Percentiles rank a stretch among this genome's conserved stretches.
phyloP scores from a whole-genome alignment of 805 yeast species.

The Komagataella ulmi region DNA sequence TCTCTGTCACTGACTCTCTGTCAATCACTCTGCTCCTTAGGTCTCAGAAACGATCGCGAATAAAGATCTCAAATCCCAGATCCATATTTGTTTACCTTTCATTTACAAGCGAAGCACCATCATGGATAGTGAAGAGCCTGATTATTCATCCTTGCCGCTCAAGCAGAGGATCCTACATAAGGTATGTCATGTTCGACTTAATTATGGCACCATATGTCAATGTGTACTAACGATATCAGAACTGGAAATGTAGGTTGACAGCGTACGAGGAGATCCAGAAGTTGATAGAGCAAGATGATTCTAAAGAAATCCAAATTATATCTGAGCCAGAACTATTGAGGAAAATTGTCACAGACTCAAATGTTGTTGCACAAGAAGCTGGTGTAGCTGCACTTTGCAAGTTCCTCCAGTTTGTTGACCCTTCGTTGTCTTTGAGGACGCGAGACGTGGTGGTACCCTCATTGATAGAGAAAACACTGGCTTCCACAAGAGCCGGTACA shows the following conservation, averaged over 20 bases:
- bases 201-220: no score
- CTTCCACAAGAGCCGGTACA: conserved; percentile 65
- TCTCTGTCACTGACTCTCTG: no score
- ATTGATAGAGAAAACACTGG: conserved; percentile 71
- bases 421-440: conserved; percentile 24
- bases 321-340: conserved; percentile 41
- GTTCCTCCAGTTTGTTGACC: conserved; percentile 44
- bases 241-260: conserved; percentile 76
- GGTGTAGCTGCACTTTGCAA: conserved; percentile 48
- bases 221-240: conserved; percentile 12
- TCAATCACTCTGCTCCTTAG: no score
- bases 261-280: conserved; percentile 62
- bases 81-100: neutral
- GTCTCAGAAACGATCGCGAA: neutral
- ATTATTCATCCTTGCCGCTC: conserved; percentile 48
- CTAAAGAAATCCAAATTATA: conserved; percentile 21
- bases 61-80: neutral
- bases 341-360: conserved; percentile 56
- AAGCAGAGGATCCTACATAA: conserved; percentile 56
- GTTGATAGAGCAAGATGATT: conserved; percentile 30
- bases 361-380: conserved; percentile 86
- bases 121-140: conserved; percentile 33
- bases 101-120: neutral
- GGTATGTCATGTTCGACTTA: conserved; percentile 17
- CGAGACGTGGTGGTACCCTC: conserved; percentile 29